Conservation (phyloP, 768 basidiomycete species). For the Lactarius akahatsu region DNA sequence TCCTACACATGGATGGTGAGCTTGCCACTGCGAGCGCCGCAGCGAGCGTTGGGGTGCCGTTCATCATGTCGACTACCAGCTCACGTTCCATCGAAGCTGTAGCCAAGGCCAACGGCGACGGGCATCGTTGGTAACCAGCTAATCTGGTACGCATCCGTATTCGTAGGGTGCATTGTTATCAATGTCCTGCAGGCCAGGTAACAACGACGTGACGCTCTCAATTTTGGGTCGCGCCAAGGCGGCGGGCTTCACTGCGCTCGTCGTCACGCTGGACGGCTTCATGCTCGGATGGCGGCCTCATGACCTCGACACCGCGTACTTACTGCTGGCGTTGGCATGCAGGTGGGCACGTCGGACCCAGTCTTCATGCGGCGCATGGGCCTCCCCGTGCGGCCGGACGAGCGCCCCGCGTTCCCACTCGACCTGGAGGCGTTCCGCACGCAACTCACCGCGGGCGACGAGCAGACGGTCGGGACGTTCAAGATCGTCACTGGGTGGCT, state of each 20-base stretch:
- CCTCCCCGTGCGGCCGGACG: conserved; percentile 45
- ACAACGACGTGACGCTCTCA: conserved; percentile 60
- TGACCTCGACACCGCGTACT: conserved; percentile 66
- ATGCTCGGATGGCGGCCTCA: conserved; percentile 73
- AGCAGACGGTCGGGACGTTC: conserved; percentile 39
- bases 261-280: conserved; percentile 80
- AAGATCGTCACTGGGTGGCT: conserved; percentile 64
- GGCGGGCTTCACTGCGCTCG: conserved; percentile 64
- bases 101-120: conserved; percentile 66
- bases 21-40: conserved; percentile 68
- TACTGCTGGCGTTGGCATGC: conserved; percentile 58
- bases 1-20: conserved; percentile 70
- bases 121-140: conserved; percentile 79
- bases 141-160: conserved; percentile 57
- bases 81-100: conserved; percentile 73
- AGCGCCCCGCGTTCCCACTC: conserved; percentile 57
- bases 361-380: conserved; percentile 68
- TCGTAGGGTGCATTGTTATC: not conserved
- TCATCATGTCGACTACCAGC: conserved; percentile 74
- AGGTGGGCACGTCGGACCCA: conserved; percentile 72
- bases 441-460: conserved; percentile 32
- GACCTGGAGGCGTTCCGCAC: conserved; percentile 46
- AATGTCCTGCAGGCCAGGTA: conserved; percentile 50
- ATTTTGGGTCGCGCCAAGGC: conserved; percentile 64
- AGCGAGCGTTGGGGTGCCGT: conserved; percentile 58